Evolutionary conservation across 192 early-diverging fungal species (phyloP).

Genomic region (Coemansia sp.): DNA sequence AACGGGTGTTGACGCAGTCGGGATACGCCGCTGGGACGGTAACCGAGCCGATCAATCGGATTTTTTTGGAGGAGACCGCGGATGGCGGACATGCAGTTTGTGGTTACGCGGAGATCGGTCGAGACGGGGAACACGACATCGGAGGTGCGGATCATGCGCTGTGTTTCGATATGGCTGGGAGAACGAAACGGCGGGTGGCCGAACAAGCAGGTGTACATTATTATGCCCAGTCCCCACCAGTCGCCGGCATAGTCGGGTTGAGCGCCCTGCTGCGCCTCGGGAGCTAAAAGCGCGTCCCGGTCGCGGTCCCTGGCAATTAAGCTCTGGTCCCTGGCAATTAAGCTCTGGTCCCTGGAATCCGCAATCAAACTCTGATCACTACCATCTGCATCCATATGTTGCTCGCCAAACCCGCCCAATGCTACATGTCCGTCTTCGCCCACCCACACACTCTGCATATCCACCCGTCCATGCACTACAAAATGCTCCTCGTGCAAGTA

Average conservation of each 20-base stretch:
- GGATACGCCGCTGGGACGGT: constrained; percentile 65
- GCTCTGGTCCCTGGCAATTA: background rate
- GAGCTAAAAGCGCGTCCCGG: no score
- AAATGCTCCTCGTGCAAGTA: constrained; percentile 75
- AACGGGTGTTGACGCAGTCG: constrained; percentile 73
- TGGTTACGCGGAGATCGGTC: constrained; percentile 40
- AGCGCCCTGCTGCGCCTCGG: no score
- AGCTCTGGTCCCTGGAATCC: background rate
- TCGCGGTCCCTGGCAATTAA: background rate
- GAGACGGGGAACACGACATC: constrained; percentile 56
- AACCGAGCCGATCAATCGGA: constrained; percentile 70
- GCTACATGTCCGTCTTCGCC: constrained; percentile 77
- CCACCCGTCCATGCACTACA: constrained; percentile 87
- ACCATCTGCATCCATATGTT: background rate
- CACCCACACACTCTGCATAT: constrained; percentile 79
- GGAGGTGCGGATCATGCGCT: constrained; percentile 46
- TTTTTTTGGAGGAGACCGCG: constrained; percentile 70
- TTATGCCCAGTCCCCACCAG: constrained; percentile 90
- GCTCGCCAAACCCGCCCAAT: constrained; percentile 88
- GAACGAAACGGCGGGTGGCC: constrained; percentile 62
- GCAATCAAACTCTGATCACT: background rate
- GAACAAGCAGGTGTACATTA: constrained; percentile 84
- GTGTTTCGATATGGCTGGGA: background rate
- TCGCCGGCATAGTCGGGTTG: constrained; percentile 62
- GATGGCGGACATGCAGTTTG: constrained; percentile 69